Percentiles rank a stretch among this genome's conserved stretches.
Conservation (phyloP, 1,139 yeast genomes). For the Lodderomyces parapsilosis region DNA sequence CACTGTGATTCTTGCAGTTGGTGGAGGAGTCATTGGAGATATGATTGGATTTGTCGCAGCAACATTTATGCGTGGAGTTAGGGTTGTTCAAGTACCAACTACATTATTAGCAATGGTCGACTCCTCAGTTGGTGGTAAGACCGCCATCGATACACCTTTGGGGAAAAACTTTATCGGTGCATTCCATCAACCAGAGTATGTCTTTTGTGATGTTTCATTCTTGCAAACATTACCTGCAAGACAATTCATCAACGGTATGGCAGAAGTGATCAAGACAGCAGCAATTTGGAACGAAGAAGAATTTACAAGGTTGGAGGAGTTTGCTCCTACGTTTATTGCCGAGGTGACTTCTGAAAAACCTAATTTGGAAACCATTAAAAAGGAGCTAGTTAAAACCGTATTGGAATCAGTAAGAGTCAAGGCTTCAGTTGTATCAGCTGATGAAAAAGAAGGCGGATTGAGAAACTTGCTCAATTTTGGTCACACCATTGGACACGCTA, state of each 20-base stretch:
- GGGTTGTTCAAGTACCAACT: constrained; percentile 93
- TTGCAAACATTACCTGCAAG: constrained; percentile 86
- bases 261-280: constrained; percentile 97
- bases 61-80: constrained; percentile 97
- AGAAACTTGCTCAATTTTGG: constrained; percentile 94
- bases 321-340: constrained; percentile 65
- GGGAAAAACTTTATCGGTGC: constrained; percentile 98
- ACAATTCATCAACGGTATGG: constrained; percentile 97
- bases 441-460: constrained; percentile 94
- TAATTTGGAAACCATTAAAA: constrained; percentile 64
- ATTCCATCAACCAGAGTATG: constrained; percentile 92
- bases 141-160: constrained; percentile 96
- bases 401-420: constrained; percentile 85
- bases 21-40: constrained; percentile 99
- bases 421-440: constrained; percentile 90
- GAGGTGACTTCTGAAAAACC: constrained; percentile 50
- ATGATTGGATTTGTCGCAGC: constrained; percentile 99
- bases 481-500: constrained; percentile 97
- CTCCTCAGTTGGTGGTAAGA: constrained; percentile 97
- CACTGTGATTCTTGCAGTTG: constrained; percentile 90
- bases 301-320: constrained; percentile 77
- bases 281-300: constrained; percentile 95
- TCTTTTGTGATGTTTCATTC: constrained; percentile 85
- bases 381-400: constrained; percentile 76
- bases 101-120: constrained; percentile 96